A percentile compares a stretch with the other conserved stretches of the same genome.
Evolutionary conservation across 148 eudicot species (phyloP).

Genomic region (Camellia japonica): DNA sequence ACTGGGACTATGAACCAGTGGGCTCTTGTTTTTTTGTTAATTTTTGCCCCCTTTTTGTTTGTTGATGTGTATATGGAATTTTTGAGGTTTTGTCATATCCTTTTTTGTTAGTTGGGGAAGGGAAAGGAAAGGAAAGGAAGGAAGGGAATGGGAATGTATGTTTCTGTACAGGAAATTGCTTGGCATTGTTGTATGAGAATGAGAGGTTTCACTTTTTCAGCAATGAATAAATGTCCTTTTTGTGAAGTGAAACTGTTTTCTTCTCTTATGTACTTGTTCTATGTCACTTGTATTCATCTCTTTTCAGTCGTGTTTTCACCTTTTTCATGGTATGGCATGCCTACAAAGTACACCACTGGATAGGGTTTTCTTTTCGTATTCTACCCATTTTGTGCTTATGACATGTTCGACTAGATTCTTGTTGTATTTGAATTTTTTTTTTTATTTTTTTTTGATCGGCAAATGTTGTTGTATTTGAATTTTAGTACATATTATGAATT

Average conservation of each 20-base stretch:
- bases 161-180: constrained; percentile 42
- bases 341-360: neutral
- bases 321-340: neutral
- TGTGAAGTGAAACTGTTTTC: too few species aligned
- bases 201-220: constrained; percentile 16
- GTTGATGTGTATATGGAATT: constrained; percentile 43
- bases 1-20: constrained; percentile 24
- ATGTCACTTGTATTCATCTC: neutral
- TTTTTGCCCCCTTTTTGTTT: neutral
- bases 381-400: too few species aligned
- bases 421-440: too few species aligned
- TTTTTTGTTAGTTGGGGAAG: neutral
- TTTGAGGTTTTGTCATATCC: constrained; percentile 24
- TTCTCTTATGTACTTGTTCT: too few species aligned
- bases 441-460: too few species aligned
- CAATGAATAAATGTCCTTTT: constrained; percentile 17
- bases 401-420: too few species aligned
- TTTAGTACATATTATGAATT: too few species aligned
- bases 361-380: neutral
- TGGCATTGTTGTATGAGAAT: constrained; percentile 32
- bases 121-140: neutral
- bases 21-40: constrained; percentile 2
- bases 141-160: constrained; percentile 10
- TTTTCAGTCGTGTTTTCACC: neutral
- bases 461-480: too few species aligned